phyloP scores from a whole-genome alignment of 768 basidiomycete species.

The Fistulinella prunicolor region DNA sequence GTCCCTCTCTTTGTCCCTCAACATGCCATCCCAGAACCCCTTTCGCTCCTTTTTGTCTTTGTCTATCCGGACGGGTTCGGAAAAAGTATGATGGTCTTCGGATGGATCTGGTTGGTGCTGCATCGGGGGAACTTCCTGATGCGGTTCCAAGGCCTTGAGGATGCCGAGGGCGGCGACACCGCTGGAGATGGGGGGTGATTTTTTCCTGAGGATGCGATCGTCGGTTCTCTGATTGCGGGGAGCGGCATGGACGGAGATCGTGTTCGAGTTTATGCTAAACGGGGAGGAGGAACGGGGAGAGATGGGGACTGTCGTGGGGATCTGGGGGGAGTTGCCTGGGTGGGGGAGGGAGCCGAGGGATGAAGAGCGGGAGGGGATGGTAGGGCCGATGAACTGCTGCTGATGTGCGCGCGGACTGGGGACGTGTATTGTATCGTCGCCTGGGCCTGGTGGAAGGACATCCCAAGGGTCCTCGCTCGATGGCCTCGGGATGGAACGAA shows the following conservation, averaged over 20 bases:
- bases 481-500: too few relatives aligned
- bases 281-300: constrained; percentile 45
- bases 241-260: constrained; percentile 13
- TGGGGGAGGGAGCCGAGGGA: constrained; percentile 50
- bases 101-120: constrained; percentile 29
- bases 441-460: too few relatives aligned
- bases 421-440: too few relatives aligned
- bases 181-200: too few relatives aligned
- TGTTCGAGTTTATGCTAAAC: too few relatives aligned
- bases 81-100: constrained; percentile 36
- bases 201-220: too few relatives aligned
- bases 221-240: constrained; percentile 16
- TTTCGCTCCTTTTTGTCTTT: constrained; percentile 53
- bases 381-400: constrained; percentile 26
- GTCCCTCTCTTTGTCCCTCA: constrained; percentile 36
- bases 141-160: constrained; percentile 61
- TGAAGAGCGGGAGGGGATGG: constrained; percentile 54
- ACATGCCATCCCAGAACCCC: constrained; percentile 50
- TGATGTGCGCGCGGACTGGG: constrained; percentile 25
- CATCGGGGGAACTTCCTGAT: constrained; percentile 25
- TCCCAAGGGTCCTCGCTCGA: too few relatives aligned
- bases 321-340: constrained; percentile 38
- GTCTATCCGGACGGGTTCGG: constrained; percentile 23
- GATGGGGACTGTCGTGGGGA: constrained; percentile 8
- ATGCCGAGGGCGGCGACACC: constrained; percentile 51